Evolutionary conservation across 495 filamentous ascomycete species (phyloP).

Genomic region (Trichoderma asperelloides): DNA sequence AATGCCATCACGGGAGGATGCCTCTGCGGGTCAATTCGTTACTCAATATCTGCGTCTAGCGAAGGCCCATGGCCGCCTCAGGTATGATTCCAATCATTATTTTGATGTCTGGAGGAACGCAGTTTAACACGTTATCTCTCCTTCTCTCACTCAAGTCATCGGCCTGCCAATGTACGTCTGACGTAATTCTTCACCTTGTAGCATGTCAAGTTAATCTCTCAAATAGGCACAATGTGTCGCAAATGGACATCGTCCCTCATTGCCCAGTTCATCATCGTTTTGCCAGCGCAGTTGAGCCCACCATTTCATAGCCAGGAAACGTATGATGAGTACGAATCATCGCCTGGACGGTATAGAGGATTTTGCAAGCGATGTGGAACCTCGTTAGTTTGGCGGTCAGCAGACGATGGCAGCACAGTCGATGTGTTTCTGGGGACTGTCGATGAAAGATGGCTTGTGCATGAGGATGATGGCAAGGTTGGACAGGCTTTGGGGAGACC

Average conservation of each 20-base stretch:
- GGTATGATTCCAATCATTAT: neutral
- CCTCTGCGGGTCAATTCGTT: constrained; percentile 7
- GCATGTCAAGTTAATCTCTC: neutral
- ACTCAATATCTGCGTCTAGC: neutral
- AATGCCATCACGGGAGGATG: constrained; percentile 4
- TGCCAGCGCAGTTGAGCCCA: neutral
- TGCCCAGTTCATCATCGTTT: constrained; percentile 9
- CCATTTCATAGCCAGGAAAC: neutral
- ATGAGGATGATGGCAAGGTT: neutral
- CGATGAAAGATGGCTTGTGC: constrained; percentile 9
- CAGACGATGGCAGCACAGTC: neutral
- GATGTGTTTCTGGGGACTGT: constrained; percentile 9
- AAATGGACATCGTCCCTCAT: constrained; percentile 11
- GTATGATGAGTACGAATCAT: constrained; percentile 1
- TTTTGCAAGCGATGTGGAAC: constrained; percentile 8
- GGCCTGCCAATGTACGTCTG: neutral
- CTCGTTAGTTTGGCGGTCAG: constrained; percentile 5
- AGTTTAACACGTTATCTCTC: neutral
- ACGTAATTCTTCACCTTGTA: neutral
- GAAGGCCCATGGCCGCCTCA: constrained; percentile 3
- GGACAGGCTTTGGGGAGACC: constrained; percentile 6
- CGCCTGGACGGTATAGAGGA: constrained; percentile 4
- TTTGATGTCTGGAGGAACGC: neutral
- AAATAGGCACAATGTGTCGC: constrained; percentile 11
- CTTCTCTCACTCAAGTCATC: neutral